Percentiles rank a stretch among this genome's conserved stretches.
phyloP scores from a whole-genome alignment of 2,329 filamentous ascomycete genomes.

The Pyrenochaeta sp. region DNA sequence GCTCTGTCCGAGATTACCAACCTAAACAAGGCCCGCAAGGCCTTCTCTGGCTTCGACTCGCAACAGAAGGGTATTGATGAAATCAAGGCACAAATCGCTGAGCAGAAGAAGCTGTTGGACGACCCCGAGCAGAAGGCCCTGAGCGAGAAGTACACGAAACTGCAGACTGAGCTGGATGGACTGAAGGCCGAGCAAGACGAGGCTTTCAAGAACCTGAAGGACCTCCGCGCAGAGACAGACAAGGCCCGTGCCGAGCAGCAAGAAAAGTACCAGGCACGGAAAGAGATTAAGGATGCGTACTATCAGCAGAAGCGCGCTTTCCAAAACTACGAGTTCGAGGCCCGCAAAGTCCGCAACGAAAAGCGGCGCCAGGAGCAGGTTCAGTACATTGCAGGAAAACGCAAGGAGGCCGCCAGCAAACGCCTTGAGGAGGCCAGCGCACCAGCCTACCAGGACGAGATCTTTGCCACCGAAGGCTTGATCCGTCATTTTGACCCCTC shows the following conservation, averaged over 20 bases:
- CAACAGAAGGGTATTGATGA: slow-evolving; percentile 90
- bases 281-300: slow-evolving; percentile 89
- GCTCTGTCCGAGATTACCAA: slow-evolving; percentile 81
- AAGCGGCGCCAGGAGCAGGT: slow-evolving; percentile 83
- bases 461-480: slow-evolving; percentile 84
- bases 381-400: slow-evolving; percentile 73
- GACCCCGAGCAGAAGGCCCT: slow-evolving; percentile 91
- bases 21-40: slow-evolving; percentile 89
- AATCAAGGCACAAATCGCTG: slow-evolving; percentile 84
- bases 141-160: slow-evolving; percentile 82
- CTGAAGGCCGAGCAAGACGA: slow-evolving; percentile 94
- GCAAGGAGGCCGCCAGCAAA: slow-evolving; percentile 78
- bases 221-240: slow-evolving; percentile 83
- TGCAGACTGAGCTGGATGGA: slow-evolving; percentile 85
- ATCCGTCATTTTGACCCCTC: slow-evolving; percentile 91
- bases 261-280: slow-evolving; percentile 82
- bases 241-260: slow-evolving; percentile 87
- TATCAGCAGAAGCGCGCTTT: slow-evolving; percentile 83
- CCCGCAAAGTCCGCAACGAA: slow-evolving; percentile 77
- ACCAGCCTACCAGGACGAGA: slow-evolving; percentile 91
- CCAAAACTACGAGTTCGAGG: slow-evolving; percentile 83
- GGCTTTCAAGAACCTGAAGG: slow-evolving; percentile 86
- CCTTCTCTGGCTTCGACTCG: slow-evolving; percentile 84
- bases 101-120: slow-evolving; percentile 87
- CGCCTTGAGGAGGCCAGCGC: slow-evolving; percentile 83